phyloP scores from a whole-genome alignment of 345 rosid species.

The Bruguiera gymnorhiza region DNA sequence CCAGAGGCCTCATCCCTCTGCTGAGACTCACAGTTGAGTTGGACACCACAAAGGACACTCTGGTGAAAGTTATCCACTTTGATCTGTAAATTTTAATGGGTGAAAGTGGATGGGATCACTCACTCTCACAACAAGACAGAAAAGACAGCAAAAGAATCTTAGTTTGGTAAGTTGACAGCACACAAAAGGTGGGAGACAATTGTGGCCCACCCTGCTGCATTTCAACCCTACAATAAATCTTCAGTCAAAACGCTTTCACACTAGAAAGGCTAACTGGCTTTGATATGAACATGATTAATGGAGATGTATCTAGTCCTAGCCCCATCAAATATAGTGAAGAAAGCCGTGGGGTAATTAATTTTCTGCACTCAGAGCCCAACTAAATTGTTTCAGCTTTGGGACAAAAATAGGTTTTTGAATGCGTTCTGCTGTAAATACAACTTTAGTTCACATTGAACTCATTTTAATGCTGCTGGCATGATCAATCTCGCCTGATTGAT shows the following conservation, averaged over 20 bases:
- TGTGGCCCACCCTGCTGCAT: constrained; percentile 45
- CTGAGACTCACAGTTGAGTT: constrained; percentile 20
- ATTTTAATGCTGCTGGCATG: too few relatives aligned
- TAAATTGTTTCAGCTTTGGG: background rate
- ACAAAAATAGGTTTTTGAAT: background rate
- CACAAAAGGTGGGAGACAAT: constrained; percentile 46
- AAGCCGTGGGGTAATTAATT: too few relatives aligned
- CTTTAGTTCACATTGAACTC: too few relatives aligned
- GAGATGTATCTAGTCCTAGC: constrained; percentile 15
- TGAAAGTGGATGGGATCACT: constrained; percentile 24
- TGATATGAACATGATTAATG: constrained; percentile 15
- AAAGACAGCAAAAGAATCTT: constrained; percentile 33
- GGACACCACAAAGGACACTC: constrained; percentile 14
- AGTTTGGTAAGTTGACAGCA: constrained; percentile 25
- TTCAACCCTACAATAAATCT: constrained; percentile 36
- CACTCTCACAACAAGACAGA: constrained; percentile 32
- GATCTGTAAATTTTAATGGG: constrained; percentile 22
- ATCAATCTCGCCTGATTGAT: too few relatives aligned
- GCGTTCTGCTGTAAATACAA: too few relatives aligned
- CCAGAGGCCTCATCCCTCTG: constrained; percentile 17
- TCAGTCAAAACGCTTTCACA: constrained; percentile 27
- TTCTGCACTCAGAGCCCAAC: background rate
- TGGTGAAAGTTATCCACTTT: constrained; percentile 30
- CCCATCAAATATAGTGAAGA: constrained; percentile 12
- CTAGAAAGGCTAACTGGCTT: constrained; percentile 5